These are phyloP conservation scores for Angomonas ambiguus DNA, from an alignment of 208 protist species.

Conservation along the genomic window DNA sequence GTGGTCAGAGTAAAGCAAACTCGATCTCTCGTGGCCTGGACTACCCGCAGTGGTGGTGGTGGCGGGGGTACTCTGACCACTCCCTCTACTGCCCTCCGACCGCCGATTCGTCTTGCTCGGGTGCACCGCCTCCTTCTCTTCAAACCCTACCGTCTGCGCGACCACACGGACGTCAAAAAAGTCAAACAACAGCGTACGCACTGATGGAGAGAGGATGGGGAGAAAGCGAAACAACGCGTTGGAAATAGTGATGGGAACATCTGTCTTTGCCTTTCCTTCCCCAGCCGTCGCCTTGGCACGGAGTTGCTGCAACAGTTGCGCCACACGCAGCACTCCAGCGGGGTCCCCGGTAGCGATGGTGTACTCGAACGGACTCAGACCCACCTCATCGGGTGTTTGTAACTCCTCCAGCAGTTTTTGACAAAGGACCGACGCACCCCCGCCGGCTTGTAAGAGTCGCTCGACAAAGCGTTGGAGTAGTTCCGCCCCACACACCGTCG, in stretches of 20 bases:
- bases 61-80: not conserved
- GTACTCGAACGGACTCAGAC: slow-evolving; percentile 67
- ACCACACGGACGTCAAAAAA: slow-evolving; percentile 55
- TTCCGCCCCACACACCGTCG: slow-evolving; percentile 35
- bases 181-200: slow-evolving; percentile 72
- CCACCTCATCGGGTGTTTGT: slow-evolving; percentile 34
- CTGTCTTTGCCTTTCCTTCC: not conserved
- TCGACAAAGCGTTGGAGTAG: slow-evolving; percentile 47
- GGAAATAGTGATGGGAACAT: slow-evolving; percentile 21
- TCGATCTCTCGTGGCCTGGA: not conserved
- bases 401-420: slow-evolving; percentile 33
- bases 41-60: not conserved
- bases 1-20: not conserved
- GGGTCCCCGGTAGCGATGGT: slow-evolving; percentile 55
- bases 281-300: slow-evolving; percentile 8
- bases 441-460: slow-evolving; percentile 18
- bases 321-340: slow-evolving; percentile 46
- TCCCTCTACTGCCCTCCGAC: not conserved
- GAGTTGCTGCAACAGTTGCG: slow-evolving; percentile 53
- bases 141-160: slow-evolving; percentile 42
- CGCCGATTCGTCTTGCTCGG: not conserved
- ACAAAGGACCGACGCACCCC: slow-evolving; percentile 24
- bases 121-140: slow-evolving; percentile 5
- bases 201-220: slow-evolving; percentile 50
- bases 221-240: slow-evolving; percentile 43